Evolutionary conservation across 345 rosid genomes (phyloP).

Genomic region (Boechera retrofracta): DNA sequence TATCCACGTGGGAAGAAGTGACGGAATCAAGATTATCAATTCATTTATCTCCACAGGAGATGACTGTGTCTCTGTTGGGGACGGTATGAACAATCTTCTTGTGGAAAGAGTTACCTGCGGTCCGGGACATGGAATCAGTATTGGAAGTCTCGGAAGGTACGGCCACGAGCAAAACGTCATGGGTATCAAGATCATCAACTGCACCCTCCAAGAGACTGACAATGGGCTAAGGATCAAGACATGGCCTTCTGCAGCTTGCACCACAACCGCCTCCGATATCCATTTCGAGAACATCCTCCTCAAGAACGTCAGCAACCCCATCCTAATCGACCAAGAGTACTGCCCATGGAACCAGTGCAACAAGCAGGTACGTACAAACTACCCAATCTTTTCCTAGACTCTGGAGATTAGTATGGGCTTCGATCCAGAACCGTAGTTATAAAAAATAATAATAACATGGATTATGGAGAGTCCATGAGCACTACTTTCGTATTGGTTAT

Average conservation of each 20-base stretch:
- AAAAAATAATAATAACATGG: too few species aligned
- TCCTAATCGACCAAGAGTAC: constrained; percentile 67
- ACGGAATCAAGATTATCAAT: constrained; percentile 49
- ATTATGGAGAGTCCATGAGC: too few species aligned
- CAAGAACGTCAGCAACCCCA: constrained; percentile 64
- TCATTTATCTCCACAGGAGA: constrained; percentile 64
- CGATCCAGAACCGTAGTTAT: too few species aligned
- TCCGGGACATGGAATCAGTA: constrained; percentile 68
- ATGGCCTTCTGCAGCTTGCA: constrained; percentile 53
- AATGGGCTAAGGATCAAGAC: constrained; percentile 88
- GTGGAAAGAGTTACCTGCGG: constrained; percentile 63
- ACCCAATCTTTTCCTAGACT: too few species aligned
- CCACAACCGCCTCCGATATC: constrained; percentile 48
- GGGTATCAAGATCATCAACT: constrained; percentile 53
- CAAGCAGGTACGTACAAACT: constrained; percentile 23
- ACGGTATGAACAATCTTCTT: constrained; percentile 55
- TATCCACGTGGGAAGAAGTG: constrained; percentile 70
- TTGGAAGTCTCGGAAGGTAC: constrained; percentile 78
- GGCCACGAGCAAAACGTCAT: constrained; percentile 58
- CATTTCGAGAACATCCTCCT: constrained; percentile 56
- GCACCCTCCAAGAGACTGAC: constrained; percentile 56
- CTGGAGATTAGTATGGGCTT: too few species aligned
- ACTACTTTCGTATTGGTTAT: not conserved
- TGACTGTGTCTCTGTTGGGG: constrained; percentile 72
- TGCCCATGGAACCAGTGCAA: constrained; percentile 45